Base-by-base conservation (phyloP, 2,329 filamentous ascomycete genomes). In the Falciphora oryzae region DNA sequence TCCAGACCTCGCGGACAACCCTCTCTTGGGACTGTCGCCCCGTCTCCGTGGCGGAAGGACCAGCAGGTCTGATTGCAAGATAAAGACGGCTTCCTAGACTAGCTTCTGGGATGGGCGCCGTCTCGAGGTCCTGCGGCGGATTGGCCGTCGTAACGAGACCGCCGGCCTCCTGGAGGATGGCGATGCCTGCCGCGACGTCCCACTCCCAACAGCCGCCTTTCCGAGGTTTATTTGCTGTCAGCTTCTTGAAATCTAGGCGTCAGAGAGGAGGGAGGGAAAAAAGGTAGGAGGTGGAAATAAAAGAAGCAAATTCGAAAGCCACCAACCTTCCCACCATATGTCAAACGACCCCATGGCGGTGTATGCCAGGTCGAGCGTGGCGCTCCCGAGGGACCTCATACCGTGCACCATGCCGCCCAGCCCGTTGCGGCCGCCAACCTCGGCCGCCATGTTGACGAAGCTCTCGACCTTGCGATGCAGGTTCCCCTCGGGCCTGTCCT, bases 381-480 rank as follows among this genome's bases (percentile, higher is more conserved):
- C 90, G 71, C 88, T 89, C 10, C 89, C 89, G 65, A 93, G 73
- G 73, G 89, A 90, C 66, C 90, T 77, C 59, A 93, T 80, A 0
- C 90, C 90, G 74, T 93, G 90, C 8, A 92, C 90, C 89, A 93
- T 93, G 0, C 89, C 90, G 0, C 90, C 89, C 69, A 85, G 87
- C 0, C 89, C 89, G 22, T 78, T 80, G 4, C 88, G 76, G 0
- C 85, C 85, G 0, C 83, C 83, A 11, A 85, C 71, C 73, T 93
- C 90, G 0, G 85, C 81, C 1, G 90, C 90, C 84, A 93, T 88
- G 66, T 89, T 92, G 4, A 91, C 71, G 71, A 93, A 93, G 66
- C 86, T 92, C 69, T 91, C 86, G 1, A 92, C 81, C 75, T 93
- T 93, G 56, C 88, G 80, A 64, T 85, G 78, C 78, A 93, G 75